Evolutionary conservation across 108 stramenopile species (phyloP), one percentile per base, ranked within the genome.

Genomic region (Skeletonema tropicum): DNA sequence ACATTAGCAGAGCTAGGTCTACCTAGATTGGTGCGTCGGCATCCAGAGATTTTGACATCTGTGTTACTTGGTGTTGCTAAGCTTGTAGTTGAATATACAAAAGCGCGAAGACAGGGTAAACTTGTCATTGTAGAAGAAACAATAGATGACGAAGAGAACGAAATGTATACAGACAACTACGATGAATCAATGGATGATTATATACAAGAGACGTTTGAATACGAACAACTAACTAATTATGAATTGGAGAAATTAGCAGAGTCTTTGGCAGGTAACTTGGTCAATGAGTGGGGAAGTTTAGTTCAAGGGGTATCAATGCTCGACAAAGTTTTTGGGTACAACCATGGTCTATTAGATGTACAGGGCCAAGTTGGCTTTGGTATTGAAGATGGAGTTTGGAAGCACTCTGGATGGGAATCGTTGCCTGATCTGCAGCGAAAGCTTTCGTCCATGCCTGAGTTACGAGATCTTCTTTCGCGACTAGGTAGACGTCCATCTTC

Each of bases 321-420:
- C 25, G 91, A 92, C 64, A 57, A 78, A 58, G 65, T 89, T 0
- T 89, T 92, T 82, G 91, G 91, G 17, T 77, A 79, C 35, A 73
- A 87, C 63, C 91, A 92, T 74, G 83, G 86, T 38, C 52, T 89
- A 49, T 61, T 89, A 6, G 70, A 83, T 63, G 60, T 79, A 29
- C 57, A 71, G 61, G 78, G 71, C 32, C 38, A 60, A 30, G 26
- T 36, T 36, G 86, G 87, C 4, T 92, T 88, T 71, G 89, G 91
- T 32, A 42, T 89, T n/a, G 57, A 85, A 7, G 87, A 92, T 67
- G 91, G 91, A 23, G 71, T 92, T 23, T 92, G 91, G 91, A 41
- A 73, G 10, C 87, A 92, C 57, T 68, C 72, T 23, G 91, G 91
- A 32, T 92, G 91, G 91, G 60, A 80, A 63, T 49, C 75, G 7